Evolutionary conservation across 164 flowering plant species (phyloP), one percentile per base, ranked within the genome.

Genomic region (Pachysandra terminalis): DNA sequence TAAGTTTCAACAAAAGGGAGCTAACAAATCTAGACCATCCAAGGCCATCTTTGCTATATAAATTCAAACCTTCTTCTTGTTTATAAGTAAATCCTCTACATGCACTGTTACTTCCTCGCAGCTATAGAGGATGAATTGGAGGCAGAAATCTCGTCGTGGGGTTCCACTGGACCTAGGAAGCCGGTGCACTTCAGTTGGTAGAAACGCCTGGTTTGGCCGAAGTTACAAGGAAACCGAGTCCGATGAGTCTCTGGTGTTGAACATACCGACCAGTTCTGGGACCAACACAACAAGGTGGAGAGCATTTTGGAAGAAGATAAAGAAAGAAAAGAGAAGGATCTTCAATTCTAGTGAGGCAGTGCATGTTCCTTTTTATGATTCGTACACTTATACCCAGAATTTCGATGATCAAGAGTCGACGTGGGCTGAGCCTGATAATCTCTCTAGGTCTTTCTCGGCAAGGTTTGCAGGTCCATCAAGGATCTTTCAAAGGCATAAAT

Each of bases 401-500:
- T 88, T 88, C 59, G n/a, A n/a, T n/a, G 94, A 88, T 81, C 82
- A 86, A 27, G 94, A 87, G 59, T 67, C 66, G 3, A 74, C 70
- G 19, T 79, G 77, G 77, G 61, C 70, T 25, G 90, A 86, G 55
- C 87, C 82, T 0, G 93, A 86, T 28, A 72, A 76, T 56, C 81
- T 82, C 57, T 74, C 80, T 56, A 76, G 94, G 24, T 88, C 94
- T 1, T 88, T 88, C 81, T 85, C 94, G 0, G 87, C 83, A 6
- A 71, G 94, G 40, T 88, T 77, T 57, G 87, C 89, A 27, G 84
- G 73, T 65, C 84, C 88, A 19, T 79, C 85, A 0, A n/a, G n/a
- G n/a, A n/a, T n/a, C n/a, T n/a, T n/a, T n/a, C n/a, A n/a, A n/a
- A n/a, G n/a, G n/a, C n/a, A 25, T 25, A 19, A 37, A 22, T 22